Conservation (phyloP, 73 alveolate genomes). For the Paramecium primaurelia region DNA sequence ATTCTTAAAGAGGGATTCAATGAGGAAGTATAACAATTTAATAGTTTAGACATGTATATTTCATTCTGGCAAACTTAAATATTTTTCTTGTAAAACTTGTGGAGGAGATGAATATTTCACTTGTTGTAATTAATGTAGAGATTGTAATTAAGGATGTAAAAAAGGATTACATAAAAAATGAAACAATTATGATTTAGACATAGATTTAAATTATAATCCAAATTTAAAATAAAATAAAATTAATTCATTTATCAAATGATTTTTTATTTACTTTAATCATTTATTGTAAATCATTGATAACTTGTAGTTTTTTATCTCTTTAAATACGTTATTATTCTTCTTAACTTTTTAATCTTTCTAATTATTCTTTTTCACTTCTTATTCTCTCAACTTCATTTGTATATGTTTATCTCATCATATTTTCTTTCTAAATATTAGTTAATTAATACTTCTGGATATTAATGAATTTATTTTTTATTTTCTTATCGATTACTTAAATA, state of each 20-base stretch:
- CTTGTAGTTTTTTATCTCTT: slow-evolving; percentile 40
- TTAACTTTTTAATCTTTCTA: slow-evolving; percentile 2
- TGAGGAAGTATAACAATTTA: neutral
- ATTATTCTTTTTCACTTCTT: slow-evolving; percentile 34
- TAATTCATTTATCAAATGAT: slow-evolving; percentile 1
- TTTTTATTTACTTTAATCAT: slow-evolving; percentile 23
- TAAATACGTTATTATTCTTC: neutral
- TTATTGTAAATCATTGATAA: slow-evolving; percentile 19
- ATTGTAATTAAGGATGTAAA: slow-evolving; percentile 66
- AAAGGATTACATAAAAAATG: slow-evolving; percentile 40
- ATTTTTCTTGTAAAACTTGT: slow-evolving; percentile 70
- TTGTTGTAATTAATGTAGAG: slow-evolving; percentile 64
- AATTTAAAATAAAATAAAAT: neutral
- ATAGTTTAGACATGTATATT: slow-evolving; percentile 28
- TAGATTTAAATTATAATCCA: neutral
- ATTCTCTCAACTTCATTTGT: slow-evolving; percentile 29
- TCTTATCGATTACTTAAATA: neutral
- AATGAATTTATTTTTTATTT: neutral
- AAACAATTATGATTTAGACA: no score
- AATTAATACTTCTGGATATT: neutral
- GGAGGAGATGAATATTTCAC: slow-evolving; percentile 70
- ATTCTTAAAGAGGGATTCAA: neutral
- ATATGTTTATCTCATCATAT: slow-evolving; percentile 4
- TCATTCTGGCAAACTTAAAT: slow-evolving; percentile 72
- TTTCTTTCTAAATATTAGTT: slow-evolving; percentile 3